Conservation (phyloP, 1,139 yeast species). For the Debaryomyces sp. region DNA sequence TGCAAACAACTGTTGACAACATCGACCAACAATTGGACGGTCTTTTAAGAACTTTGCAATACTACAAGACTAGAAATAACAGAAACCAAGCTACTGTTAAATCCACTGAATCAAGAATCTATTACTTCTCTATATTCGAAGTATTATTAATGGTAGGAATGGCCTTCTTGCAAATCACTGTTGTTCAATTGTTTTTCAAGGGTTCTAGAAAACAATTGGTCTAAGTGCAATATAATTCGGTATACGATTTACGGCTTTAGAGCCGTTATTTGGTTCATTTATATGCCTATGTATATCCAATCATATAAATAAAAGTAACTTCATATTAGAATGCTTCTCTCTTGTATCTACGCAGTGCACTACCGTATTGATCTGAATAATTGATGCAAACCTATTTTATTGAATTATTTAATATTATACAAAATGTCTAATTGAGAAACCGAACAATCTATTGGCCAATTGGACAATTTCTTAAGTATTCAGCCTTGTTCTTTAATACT, state of each 20-base stretch:
- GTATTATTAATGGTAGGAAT: constrained; percentile 80
- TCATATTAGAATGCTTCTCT: neutral
- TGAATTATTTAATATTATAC: constrained; percentile 7
- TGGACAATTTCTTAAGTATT: constrained; percentile 77
- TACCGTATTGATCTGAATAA: neutral
- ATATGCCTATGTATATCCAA: neutral
- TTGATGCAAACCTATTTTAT: constrained; percentile 5
- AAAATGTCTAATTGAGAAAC: neutral
- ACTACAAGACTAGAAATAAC: constrained; percentile 89
- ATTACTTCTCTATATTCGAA: constrained; percentile 82
- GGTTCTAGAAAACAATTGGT: constrained; percentile 83
- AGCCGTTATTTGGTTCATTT: neutral
- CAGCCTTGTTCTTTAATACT: constrained; percentile 83
- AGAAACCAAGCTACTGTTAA: constrained; percentile 91
- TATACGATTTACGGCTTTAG: neutral
- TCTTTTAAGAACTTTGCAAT: constrained; percentile 67
- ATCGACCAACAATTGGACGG: constrained; percentile 72
- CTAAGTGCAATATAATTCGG: constrained; percentile 23
- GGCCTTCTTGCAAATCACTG: constrained; percentile 81
- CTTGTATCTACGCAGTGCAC: neutral
- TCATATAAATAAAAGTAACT: neutral
- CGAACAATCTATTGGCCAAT: constrained; percentile 52
- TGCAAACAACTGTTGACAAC: constrained; percentile 57
- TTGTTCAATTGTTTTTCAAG: constrained; percentile 86
- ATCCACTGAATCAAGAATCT: constrained; percentile 85